These are phyloP conservation scores for Claviceps capensis DNA, from an alignment of 2,329 filamentous ascomycete genomes.

Conservation along the genomic window DNA sequence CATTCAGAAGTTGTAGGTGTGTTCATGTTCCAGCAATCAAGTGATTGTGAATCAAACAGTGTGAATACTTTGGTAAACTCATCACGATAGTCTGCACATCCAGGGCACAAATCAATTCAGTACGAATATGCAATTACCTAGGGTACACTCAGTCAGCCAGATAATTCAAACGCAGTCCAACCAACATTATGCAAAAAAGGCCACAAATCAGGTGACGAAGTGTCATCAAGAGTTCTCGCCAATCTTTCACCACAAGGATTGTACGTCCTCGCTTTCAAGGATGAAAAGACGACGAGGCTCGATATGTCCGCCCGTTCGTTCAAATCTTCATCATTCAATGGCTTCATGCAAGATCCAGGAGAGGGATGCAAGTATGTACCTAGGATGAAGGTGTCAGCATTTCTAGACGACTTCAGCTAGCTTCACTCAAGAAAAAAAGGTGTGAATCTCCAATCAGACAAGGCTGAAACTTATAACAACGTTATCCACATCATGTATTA, in stretches of 20 bases:
- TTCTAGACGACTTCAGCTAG: not conserved
- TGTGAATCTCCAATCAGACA: conserved; percentile 41
- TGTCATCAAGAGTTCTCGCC: conserved; percentile 48
- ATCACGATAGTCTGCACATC: conserved; percentile 24
- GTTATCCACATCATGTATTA: conserved; percentile 51
- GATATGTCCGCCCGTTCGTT: conserved; percentile 59
- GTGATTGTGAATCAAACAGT: conserved; percentile 38
- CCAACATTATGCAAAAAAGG: conserved; percentile 9
- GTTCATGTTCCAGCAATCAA: conserved; percentile 36
- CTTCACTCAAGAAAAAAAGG: conserved; percentile 9
- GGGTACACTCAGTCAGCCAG: conserved; percentile 16
- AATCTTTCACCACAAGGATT: conserved; percentile 42
- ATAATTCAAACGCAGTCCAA: conserved; percentile 4
- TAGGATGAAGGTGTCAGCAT: conserved; percentile 27
- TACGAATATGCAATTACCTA: conserved; percentile 17
- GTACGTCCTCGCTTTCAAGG: conserved; percentile 44
- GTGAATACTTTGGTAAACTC: conserved; percentile 40
- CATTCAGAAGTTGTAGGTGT: conserved; percentile 38
- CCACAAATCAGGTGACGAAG: conserved; percentile 49
- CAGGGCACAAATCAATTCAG: conserved; percentile 3
- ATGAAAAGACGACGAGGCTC: conserved; percentile 35
- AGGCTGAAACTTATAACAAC: conserved; percentile 51
- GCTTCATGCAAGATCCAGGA: conserved; percentile 2
- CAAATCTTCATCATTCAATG: conserved; percentile 47
- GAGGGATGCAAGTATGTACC: conserved; percentile 22